phyloP scores from a whole-genome alignment of 441 rosid genomes.

The Eutrema salsugineum region DNA sequence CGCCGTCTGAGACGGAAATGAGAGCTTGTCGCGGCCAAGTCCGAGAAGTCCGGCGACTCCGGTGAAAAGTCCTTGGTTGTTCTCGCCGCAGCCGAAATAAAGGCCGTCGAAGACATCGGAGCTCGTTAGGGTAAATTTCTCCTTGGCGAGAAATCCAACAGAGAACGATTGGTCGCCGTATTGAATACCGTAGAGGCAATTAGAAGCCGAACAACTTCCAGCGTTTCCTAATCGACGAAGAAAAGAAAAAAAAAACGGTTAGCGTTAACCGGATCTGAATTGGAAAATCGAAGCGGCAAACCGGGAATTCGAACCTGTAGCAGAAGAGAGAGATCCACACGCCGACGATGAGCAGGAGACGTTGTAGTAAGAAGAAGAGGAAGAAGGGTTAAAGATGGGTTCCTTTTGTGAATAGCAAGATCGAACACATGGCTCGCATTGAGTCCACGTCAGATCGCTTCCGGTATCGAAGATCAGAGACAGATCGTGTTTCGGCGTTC shows the following conservation, averaged over 20 bases:
- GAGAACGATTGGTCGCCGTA: constrained; percentile 76
- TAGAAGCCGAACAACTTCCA: constrained; percentile 46
- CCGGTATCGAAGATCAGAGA: constrained; percentile 69
- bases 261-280: not conserved
- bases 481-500: constrained; percentile 45
- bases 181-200: constrained; percentile 64
- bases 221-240: constrained; percentile 38
- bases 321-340: constrained; percentile 43
- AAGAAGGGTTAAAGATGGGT: constrained; percentile 44
- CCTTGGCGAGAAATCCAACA: constrained; percentile 59
- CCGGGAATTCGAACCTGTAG: constrained; percentile 36
- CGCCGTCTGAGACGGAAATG: constrained; percentile 68
- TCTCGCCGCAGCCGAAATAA: constrained; percentile 74
- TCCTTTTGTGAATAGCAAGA: constrained; percentile 53
- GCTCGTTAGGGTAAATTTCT: constrained; percentile 47
- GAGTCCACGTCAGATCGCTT: constrained; percentile 78
- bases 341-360: constrained; percentile 40
- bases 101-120: constrained; percentile 42
- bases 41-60: constrained; percentile 74
- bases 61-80: constrained; percentile 62
- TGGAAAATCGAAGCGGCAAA: not conserved
- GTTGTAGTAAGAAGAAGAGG: constrained; percentile 46
- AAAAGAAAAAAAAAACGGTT: not conserved
- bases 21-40: constrained; percentile 65
- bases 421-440: constrained; percentile 55